These are phyloP conservation scores for Tetrastigma voinierianum DNA, from an alignment of 164 flowering plant species.

Conservation along the genomic window DNA sequence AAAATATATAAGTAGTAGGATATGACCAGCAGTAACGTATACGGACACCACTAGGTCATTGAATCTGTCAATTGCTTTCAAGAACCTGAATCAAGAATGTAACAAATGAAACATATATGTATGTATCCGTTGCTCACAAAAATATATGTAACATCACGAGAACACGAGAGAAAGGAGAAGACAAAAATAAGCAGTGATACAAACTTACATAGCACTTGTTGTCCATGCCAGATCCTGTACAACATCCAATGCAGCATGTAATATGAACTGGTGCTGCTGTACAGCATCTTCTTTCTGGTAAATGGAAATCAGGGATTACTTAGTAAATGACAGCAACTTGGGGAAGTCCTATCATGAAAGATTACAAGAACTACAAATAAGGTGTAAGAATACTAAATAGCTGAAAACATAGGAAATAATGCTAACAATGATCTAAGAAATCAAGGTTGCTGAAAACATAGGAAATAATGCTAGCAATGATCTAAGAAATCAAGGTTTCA, in stretches of 20 bases:
- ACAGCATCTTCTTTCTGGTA: conserved; percentile 93
- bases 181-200: background rate
- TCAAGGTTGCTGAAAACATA: too few relatives aligned
- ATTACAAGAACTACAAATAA: too few relatives aligned
- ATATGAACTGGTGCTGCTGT: conserved; percentile 91
- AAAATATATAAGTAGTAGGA: conserved; percentile 42
- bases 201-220: conserved; percentile 88
- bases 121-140: background rate
- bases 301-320: conserved; percentile 7
- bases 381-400: too few relatives aligned
- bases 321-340: too few relatives aligned
- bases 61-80: conserved; percentile 87
- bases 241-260: conserved; percentile 93
- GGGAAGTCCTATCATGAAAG: too few relatives aligned
- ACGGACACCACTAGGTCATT: conserved; percentile 91
- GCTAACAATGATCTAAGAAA: too few relatives aligned
- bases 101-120: background rate
- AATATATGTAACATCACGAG: conserved; percentile 1
- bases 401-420: too few relatives aligned
- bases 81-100: conserved; percentile 58
- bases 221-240: conserved; percentile 99
- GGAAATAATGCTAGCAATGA: too few relatives aligned
- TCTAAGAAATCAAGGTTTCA: too few relatives aligned
- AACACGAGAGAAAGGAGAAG: background rate
- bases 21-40: conserved; percentile 98